phyloP scores from a whole-genome alignment of 495 filamentous ascomycete genomes.

The Pyronema domesticum region DNA sequence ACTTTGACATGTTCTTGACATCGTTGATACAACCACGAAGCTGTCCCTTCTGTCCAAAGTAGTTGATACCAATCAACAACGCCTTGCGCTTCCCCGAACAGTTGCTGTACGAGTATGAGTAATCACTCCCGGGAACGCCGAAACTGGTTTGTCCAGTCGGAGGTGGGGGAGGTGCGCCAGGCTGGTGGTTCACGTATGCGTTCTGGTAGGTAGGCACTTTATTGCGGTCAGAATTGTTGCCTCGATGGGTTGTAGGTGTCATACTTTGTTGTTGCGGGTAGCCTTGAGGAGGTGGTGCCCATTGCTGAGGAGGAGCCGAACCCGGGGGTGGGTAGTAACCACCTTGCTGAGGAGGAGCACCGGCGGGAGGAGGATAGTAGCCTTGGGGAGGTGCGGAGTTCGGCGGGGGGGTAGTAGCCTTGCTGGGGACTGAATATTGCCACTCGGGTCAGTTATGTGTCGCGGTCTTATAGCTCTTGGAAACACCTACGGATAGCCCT shows the following conservation, averaged over 20 bases:
- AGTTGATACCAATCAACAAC: conserved; percentile 92
- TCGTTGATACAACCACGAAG: conserved; percentile 94
- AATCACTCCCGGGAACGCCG: conserved; percentile 49
- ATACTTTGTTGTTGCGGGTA: conserved; percentile 19
- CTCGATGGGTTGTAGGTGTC: conserved; percentile 4
- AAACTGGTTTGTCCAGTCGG: conserved; percentile 47
- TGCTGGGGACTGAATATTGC: background rate
- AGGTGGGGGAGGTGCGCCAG: conserved; percentile 38
- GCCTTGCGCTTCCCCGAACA: conserved; percentile 87
- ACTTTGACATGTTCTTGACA: conserved; percentile 91
- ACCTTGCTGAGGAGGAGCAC: no score
- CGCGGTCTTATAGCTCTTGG: no score
- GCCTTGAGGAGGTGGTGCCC: conserved; percentile 14
- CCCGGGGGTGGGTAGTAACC: background rate
- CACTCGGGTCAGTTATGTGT: no score
- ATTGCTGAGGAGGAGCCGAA: conserved; percentile 1
- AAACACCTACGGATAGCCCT: conserved; percentile 4
- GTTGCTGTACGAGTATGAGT: conserved; percentile 70
- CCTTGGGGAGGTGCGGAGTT: conserved; percentile 4
- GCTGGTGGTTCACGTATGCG: conserved; percentile 12
- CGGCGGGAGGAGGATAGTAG: conserved; percentile 17
- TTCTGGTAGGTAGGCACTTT: conserved; percentile 15
- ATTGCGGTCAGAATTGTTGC: conserved; percentile 2
- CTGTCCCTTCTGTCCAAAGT: conserved; percentile 84
- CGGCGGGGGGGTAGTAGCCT: conserved; percentile 5